Percentiles rank a stretch among this genome's conserved stretches.
Evolutionary conservation across 768 basidiomycete species (phyloP).

Genomic region (Macrolepiota albuminosa): DNA sequence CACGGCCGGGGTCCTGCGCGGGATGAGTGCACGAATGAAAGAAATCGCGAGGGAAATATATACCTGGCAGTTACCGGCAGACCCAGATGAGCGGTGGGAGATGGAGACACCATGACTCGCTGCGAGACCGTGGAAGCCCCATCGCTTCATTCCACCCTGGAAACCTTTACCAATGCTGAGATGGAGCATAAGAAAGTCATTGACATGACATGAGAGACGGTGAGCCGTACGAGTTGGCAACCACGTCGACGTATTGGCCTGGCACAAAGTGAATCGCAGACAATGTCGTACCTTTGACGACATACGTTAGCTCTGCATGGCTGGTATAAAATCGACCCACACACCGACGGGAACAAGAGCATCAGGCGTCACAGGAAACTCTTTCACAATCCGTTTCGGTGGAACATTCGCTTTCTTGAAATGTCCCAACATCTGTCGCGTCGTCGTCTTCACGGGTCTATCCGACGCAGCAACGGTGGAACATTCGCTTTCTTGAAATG

Average conservation of each 20-base stretch:
- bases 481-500: slow-evolving; percentile 86
- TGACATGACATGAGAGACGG: not conserved
- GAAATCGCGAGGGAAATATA: slow-evolving; percentile 12
- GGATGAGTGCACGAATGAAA: not conserved
- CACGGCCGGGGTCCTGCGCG: slow-evolving; percentile 87
- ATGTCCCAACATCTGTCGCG: slow-evolving; percentile 82
- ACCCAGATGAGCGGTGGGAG: slow-evolving; percentile 89
- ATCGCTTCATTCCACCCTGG: slow-evolving; percentile 95
- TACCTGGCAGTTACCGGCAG: slow-evolving; percentile 94
- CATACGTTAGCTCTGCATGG: not conserved
- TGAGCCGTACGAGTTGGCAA: slow-evolving; percentile 77
- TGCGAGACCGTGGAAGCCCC: slow-evolving; percentile 86
- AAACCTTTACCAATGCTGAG: slow-evolving; percentile 93
- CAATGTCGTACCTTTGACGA: slow-evolving; percentile 73
- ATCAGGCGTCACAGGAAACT: slow-evolving; percentile 86
- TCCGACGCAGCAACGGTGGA: slow-evolving; percentile 82
- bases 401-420: slow-evolving; percentile 78
- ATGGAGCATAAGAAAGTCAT: not conserved
- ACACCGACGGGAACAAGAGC: slow-evolving; percentile 86
- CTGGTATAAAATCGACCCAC: slow-evolving; percentile 23
- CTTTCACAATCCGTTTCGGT: slow-evolving; percentile 81
- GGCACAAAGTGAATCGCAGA: slow-evolving; percentile 96
- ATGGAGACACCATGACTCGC: slow-evolving; percentile 96
- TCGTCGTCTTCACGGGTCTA: slow-evolving; percentile 63
- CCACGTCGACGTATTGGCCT: slow-evolving; percentile 91